Percentiles rank a stretch among this genome's conserved stretches.
These are phyloP conservation scores for Citrus reticulata DNA, from an alignment of 345 rosid genomes.

Conservation along the genomic window DNA sequence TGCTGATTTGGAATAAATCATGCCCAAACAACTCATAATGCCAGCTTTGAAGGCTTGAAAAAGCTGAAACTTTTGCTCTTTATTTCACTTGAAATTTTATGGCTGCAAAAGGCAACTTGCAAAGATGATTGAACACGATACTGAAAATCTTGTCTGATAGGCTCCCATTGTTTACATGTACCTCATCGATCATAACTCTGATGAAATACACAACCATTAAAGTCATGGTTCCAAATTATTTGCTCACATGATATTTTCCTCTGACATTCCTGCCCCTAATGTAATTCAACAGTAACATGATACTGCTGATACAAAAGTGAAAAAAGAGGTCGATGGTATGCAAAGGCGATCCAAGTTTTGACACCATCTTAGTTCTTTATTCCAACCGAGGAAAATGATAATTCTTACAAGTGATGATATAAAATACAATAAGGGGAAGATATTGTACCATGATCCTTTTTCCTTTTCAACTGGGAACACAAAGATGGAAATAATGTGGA, in stretches of 20 bases:
- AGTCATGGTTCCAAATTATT: background rate
- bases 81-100: background rate
- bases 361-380: background rate
- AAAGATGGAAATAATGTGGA: conserved; percentile 68
- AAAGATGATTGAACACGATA: background rate
- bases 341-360: background rate
- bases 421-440: background rate
- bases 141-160: background rate
- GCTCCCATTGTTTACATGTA: background rate
- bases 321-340: background rate
- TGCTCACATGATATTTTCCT: background rate
- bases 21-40: background rate
- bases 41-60: background rate
- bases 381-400: background rate
- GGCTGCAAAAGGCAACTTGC: background rate
- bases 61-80: background rate
- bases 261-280: background rate
- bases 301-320: background rate
- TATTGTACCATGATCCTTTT: conserved; percentile 76
- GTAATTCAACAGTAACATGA: background rate
- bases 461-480: conserved; percentile 53
- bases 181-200: background rate
- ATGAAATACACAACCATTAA: background rate
- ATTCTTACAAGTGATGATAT: background rate
- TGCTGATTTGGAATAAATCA: background rate